A percentile compares a stretch with the other conserved stretches of the same genome.
phyloP scores from a whole-genome alignment of 2,329 filamentous ascomycete species.

The Diplodia mutila region DNA sequence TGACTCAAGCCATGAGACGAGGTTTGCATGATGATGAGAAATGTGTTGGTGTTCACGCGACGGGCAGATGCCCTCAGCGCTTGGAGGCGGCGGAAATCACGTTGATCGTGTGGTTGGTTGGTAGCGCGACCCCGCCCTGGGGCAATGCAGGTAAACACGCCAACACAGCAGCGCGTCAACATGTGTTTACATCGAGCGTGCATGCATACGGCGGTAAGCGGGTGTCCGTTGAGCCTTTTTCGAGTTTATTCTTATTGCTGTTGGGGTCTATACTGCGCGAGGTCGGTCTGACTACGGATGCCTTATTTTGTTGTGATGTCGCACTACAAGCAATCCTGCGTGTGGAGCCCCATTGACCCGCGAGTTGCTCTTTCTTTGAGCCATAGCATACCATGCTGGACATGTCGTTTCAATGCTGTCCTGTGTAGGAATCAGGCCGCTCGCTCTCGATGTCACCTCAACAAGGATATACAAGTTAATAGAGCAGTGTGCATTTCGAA shows the following conservation, averaged over 20 bases:
- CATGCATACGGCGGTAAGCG: background rate
- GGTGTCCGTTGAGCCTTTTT: background rate
- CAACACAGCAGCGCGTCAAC: constrained; percentile 15
- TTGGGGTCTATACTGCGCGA: background rate
- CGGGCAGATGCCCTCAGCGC: background rate
- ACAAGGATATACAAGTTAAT: background rate
- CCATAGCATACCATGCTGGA: background rate
- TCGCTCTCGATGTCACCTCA: background rate
- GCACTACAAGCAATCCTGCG: background rate
- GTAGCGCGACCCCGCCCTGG: constrained; percentile 19
- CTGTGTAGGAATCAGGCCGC: background rate
- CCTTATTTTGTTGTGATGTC: background rate
- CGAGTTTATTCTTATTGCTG: background rate
- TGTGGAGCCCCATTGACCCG: background rate
- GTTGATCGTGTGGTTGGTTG: constrained; percentile 5
- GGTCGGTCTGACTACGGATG: background rate
- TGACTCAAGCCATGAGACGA: constrained; percentile 2
- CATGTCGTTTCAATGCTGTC: background rate
- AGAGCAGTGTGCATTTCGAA: background rate
- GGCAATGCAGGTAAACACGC: constrained; percentile 19
- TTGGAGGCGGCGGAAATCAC: background rate
- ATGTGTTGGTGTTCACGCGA: background rate
- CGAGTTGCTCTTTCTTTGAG: background rate
- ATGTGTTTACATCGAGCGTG: background rate
- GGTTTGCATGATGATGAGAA: background rate